Base-by-base conservation (phyloP, 495 filamentous ascomycete genomes). In the Hyaloscypha variabilis region DNA sequence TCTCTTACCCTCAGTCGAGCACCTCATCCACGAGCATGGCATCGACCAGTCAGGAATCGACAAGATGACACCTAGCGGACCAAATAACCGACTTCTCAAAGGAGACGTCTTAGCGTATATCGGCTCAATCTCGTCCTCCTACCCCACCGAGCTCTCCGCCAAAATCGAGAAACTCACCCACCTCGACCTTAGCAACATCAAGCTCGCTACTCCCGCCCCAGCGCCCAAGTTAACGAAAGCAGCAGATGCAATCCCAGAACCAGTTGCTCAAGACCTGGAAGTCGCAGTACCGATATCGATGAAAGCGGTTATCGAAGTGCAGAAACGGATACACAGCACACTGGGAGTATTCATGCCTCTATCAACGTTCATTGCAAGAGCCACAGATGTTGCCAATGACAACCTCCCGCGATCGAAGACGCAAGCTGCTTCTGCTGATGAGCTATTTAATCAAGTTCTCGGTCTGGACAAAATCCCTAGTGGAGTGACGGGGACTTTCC, bases 121-220 rank as follows among this genome's bases (percentile, higher is more conserved):
- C 17, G 95, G 96, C 58, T 78, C 78, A 61, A 90, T 97, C 70
- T 77, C 88, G 52, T 76, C 86, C 49, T 79, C 85, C 25, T 90
- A 90, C 70, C 88, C 93, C 8, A 78, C 84, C n/a, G 80, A 87
- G 49, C 85, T 91, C 66, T 88, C 88, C 50, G 77, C 81, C 28
- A 85, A 86, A 11, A 87, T 97, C 70, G 77, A 82, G 52, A 90
- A 95, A 74, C 87, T 93, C 34, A 77, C 80, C 46, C 92, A 96
- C 74, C 84, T 99, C 28, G 96, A 98, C 76, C 85, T 98, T 61
- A 95, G 90, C 79, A 96, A 97, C 78, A 93, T 97, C 81, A 96
- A 97, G 82, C 80, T 93, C 64, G 87, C 89, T 23, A 77, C 84
- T n/a, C 81, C 81, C 64, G 65, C 60, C 57, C 67, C 71, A 49